phyloP scores from a whole-genome alignment of 1,139 yeast species.

The Hyphopichia fennica region DNA sequence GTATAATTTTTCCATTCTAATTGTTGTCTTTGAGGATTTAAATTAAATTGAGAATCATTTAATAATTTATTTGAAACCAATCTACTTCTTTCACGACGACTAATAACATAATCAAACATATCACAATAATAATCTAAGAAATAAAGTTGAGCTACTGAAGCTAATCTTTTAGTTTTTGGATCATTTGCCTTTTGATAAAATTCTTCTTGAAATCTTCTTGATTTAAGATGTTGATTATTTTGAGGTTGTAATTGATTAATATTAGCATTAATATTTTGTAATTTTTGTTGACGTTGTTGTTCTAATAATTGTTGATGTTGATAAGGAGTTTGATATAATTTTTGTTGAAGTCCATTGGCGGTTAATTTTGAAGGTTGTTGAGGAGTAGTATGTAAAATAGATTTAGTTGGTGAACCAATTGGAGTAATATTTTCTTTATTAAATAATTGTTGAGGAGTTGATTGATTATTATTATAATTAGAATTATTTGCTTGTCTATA shows the following conservation, averaged over 20 bases:
- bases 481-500: constrained; percentile 16
- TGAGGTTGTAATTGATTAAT: constrained; percentile 36
- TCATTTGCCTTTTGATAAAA: constrained; percentile 62
- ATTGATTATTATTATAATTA: neutral
- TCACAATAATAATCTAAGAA: constrained; percentile 96
- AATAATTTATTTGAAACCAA: constrained; percentile 62
- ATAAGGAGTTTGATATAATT: constrained; percentile 4
- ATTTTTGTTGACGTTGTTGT: constrained; percentile 4
- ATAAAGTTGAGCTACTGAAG: constrained; percentile 80
- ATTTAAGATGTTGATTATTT: constrained; percentile 7
- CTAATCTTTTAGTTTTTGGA: constrained; percentile 80
- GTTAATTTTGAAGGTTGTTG: constrained; percentile 8
- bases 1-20: constrained; percentile 79
- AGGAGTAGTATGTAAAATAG: constrained; percentile 38
- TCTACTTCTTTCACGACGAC: constrained; percentile 74
- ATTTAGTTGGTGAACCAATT: constrained; percentile 41
- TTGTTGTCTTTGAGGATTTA: constrained; percentile 49
- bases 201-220: constrained; percentile 35
- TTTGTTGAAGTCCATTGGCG: neutral
- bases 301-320: constrained; percentile 7
- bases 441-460: constrained; percentile 14
- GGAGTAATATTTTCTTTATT: constrained; percentile 52
- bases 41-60: constrained; percentile 39
- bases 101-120: constrained; percentile 88
- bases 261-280: constrained; percentile 28